phyloP scores from a whole-genome alignment of 768 basidiomycete species.

The Nidularia pulvinata region DNA sequence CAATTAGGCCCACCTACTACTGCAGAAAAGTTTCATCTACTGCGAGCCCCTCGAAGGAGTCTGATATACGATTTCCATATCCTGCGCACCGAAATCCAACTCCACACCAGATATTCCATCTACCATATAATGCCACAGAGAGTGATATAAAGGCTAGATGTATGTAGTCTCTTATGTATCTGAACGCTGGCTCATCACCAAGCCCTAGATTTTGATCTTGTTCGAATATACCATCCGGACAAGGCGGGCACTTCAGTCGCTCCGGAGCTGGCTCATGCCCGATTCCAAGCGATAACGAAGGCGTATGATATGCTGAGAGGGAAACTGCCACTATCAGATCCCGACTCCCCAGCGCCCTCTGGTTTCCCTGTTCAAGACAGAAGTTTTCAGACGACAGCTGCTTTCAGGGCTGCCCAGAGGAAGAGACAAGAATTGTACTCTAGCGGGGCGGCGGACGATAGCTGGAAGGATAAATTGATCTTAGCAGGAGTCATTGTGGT shows the following conservation, averaged over 20 bases:
- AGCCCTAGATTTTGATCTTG: conserved; percentile 71
- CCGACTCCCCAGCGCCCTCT: conserved; percentile 6
- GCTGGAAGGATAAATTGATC: conserved; percentile 67
- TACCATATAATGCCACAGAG: conserved; percentile 49
- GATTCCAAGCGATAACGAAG: conserved; percentile 66
- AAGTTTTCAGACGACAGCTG: conserved; percentile 30
- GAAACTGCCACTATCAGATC: conserved; percentile 26
- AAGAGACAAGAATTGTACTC: conserved; percentile 45
- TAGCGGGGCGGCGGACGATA: conserved; percentile 53
- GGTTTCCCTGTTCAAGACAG: conserved; percentile 10
- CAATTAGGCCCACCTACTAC: too few relatives aligned
- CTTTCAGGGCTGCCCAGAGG: conserved; percentile 41
- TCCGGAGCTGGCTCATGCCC: conserved; percentile 53
- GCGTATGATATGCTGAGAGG: conserved; percentile 70
- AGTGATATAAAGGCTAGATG: conserved; percentile 59
- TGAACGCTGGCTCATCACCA: conserved; percentile 2
- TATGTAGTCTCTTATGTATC: conserved; percentile 20
- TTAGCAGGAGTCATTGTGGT: conserved; percentile 56
- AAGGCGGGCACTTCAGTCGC: conserved; percentile 41
- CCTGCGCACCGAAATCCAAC: conserved; percentile 50
- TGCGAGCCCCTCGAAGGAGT: too few relatives aligned
- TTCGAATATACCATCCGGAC: conserved; percentile 80
- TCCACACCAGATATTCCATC: conserved; percentile 65
- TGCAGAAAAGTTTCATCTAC: too few relatives aligned
- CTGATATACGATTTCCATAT: conserved; percentile 57